Conservation (phyloP, 768 basidiomycete species). For the Candolleomyces aberdarensis region DNA sequence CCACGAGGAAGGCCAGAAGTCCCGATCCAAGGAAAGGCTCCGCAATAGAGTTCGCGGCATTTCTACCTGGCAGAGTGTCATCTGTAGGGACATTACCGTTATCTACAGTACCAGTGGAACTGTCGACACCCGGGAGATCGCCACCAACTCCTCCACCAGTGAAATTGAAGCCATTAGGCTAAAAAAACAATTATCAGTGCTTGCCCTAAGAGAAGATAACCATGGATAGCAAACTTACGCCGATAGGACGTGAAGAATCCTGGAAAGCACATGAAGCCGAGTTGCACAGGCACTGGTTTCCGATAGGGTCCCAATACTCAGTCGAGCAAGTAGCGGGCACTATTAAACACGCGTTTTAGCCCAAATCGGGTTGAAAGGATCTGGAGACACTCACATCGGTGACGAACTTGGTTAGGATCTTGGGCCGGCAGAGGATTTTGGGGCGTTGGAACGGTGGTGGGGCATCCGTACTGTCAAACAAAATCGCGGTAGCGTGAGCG, state of each 20-base stretch:
- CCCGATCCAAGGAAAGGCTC: too few relatives aligned
- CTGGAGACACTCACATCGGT: conserved; percentile 44
- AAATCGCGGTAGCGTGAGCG: neutral
- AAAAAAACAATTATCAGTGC: neutral
- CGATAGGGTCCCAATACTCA: conserved; percentile 78
- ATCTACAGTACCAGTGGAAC: neutral
- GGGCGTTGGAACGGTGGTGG: conserved; percentile 47
- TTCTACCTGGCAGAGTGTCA: neutral
- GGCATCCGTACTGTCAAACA: conserved; percentile 66
- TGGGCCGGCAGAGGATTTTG: conserved; percentile 68
- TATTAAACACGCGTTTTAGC: conserved; percentile 18
- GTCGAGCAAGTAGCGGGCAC: conserved; percentile 73
- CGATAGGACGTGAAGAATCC: conserved; percentile 47
- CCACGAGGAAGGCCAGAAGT: too few relatives aligned
- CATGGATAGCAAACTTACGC: conserved; percentile 7
- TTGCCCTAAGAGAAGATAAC: neutral
- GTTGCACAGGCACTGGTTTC: conserved; percentile 60
- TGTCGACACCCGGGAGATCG: neutral
- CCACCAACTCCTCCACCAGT: conserved; percentile 15
- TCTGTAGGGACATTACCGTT: neutral
- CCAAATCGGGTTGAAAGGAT: neutral
- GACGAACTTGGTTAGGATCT: conserved; percentile 45
- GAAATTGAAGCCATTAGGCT: conserved; percentile 14
- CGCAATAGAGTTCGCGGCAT: too few relatives aligned
- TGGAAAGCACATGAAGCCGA: conserved; percentile 55